Evolutionary conservation across 345 rosid genomes (phyloP), one percentile per base, ranked within the genome.

Genomic region (Eucalyptus cloeziana): DNA sequence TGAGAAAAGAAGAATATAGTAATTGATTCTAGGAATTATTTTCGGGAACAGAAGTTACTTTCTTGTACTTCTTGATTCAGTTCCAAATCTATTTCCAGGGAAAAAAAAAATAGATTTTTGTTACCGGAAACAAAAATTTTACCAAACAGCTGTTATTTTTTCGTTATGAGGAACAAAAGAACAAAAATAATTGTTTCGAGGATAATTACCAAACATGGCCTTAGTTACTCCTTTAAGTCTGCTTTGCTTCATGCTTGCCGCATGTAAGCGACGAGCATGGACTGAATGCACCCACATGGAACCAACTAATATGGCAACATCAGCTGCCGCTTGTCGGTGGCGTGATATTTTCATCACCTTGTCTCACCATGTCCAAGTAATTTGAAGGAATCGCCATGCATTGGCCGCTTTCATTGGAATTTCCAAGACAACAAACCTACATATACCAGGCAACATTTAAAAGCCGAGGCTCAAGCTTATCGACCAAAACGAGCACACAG

Each of bases 31-130:
- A 5, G 7, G 7, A 50, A 50, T 50, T 51, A 0, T 51, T 17
- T 3, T 4, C 1, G 7, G 4, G 2, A 51, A 7, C 0, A 51
- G 19, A 17, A 7, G 0, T 0, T 52, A 17, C 0, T 52, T 52
- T 17, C 19, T 52, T 17, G 7, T 52, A 0, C 4, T 52, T 52
- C 4, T 19, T 19, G 4, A 52, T 52, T 52, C 0, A 19, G 8
- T 52, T 52, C 8, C 2, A 19, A 19, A 52, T 52, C 2, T 52
- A 52, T 52, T 52, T 8, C 0, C 0, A 1, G 0, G 0, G 19
- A 43, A 43, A 43, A 43, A 43, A 43, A 43, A 43, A 43, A 43
- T 40, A 40, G 7, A 43, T 5, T 43, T 43, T 43, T 43, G 8
- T 43, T 43, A 43, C 8, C 8, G 44, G 44, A 43, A 43, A 19